Evolutionary conservation across 106 monocot species (phyloP).

Genomic region (Dioscorea alata): DNA sequence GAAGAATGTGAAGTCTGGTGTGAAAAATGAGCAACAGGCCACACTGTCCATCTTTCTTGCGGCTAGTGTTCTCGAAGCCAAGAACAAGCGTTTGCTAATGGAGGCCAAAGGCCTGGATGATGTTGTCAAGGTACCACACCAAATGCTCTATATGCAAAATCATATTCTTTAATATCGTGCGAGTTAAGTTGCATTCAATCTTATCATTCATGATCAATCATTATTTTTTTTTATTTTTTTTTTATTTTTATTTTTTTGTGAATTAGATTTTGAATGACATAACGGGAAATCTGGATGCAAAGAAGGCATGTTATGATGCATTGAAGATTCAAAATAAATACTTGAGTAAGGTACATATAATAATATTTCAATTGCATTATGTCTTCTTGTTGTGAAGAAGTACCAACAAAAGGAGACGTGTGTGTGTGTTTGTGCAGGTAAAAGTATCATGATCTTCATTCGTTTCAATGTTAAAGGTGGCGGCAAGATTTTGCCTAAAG

Average conservation of each 20-base stretch:
- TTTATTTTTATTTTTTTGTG: not conserved
- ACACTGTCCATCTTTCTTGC: conserved; percentile 67
- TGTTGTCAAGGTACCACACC: conserved; percentile 62
- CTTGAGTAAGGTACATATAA: conserved; percentile 27
- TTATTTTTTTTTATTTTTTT: not conserved
- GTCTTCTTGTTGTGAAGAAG: too few relatives aligned
- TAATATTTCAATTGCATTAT: not conserved
- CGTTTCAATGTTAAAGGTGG: too few relatives aligned
- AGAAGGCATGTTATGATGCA: conserved; percentile 52
- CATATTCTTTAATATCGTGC: not conserved
- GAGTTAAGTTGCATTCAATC: not conserved
- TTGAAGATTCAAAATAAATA: conserved; percentile 51
- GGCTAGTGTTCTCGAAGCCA: conserved; percentile 68
- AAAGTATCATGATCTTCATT: too few relatives aligned
- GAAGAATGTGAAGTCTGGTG: conserved; percentile 33
- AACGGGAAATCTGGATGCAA: conserved; percentile 61
- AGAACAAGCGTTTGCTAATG: conserved; percentile 46
- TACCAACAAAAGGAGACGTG: too few relatives aligned
- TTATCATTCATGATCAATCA: not conserved
- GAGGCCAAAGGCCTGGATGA: conserved; percentile 87
- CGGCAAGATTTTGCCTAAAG: too few relatives aligned
- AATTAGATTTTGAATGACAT: conserved; percentile 59
- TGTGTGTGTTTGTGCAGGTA: too few relatives aligned
- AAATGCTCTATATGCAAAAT: not conserved
- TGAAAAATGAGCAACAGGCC: conserved; percentile 14